Base-by-base conservation (phyloP, 768 basidiomycete species). In the Mycena latifolia region DNA sequence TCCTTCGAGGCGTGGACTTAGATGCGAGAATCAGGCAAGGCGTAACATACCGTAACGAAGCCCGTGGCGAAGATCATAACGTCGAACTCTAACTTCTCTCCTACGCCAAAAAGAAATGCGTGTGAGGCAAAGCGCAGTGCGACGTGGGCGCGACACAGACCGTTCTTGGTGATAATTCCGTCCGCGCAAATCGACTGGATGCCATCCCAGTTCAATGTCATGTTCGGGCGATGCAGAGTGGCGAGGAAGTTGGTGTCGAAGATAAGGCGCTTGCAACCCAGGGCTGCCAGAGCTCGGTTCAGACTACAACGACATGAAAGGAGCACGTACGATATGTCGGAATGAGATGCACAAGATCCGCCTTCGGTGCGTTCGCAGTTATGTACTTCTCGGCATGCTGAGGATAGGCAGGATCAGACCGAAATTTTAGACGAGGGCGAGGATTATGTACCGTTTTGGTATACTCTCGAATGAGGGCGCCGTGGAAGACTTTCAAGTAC, bases 261-360 rank as follows among this genome's bases (percentile, higher is more conserved):
- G 35, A 91, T 85, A 22, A 90, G 82, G 41, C 90, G 82, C 74
- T 89, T 90, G 73, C 89, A 90, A 24, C 89, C 89, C 31, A 85
- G 82, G 46, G 84, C 87, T 88, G 62, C 41, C 37, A 17, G 9
- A 17, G 37, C 37, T 37, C 14, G 15, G 37, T 37, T 17, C 8
- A 14, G 15, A 37, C 15, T 8, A 10, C 9, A 3, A 9, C 37
- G 37, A 17, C 9, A 10, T n/a, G n/a, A 37, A 37, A 37, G 8
- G 8, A 37, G 9, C 11, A n/a, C 41, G 20, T 64, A 87, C 87
- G 77, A 72, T 84, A 85, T 8, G 77, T 76, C 0, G 89, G 89
- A 46, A 86, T 77, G 18, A 90, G 73, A 20, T 77, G 45, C 2
- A 79, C 71, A 41, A 78, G 80, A 66, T 86, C 84, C 65, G 85